Base-by-base conservation (phyloP, 2,329 filamentous ascomycete genomes). In the Monilinia polystroma region DNA sequence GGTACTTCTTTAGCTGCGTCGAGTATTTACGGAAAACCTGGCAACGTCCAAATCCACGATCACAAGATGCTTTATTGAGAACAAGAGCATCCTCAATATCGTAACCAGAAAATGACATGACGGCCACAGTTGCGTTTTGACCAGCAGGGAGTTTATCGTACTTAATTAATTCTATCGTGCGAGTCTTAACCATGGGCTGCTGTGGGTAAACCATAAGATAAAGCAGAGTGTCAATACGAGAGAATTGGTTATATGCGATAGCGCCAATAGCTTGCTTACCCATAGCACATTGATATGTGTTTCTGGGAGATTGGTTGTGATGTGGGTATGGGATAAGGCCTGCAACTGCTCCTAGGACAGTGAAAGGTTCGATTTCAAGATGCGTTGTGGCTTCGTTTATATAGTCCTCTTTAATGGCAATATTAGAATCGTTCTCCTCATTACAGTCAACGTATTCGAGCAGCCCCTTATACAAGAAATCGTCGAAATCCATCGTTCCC, bases 281-380 rank as follows among this genome's bases (percentile, higher is more conserved):
- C 95, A 99, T 99, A 80, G 95, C 95, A 80, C 94, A 97, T 83
- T 98, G 94, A 76, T 99, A 99, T 0, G 95, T 99, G 77, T 99
- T 99, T 84, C 95, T 86, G 12, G 95, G 95, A 20, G 96, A 99
- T 78, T 99, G 95, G 79, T 99, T 99, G 82, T 99, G 95, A 78
- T 99, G 95, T 11, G 95, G 95, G 76, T 98, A 99, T 5, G 95
- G 95, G 77, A 99, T 99, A 49, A 99, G 83, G 54, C 95, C 95
- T 51, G 95, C 95, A 35, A 99, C 95, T 57, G 95, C 95, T 35
- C 95, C 95, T 18, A 99, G 85, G 60, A 99, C 90, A 1, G 95
- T 99, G 76, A 99, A 99, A 0, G 96, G 96, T 77, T 99, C 95
- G 69, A 99, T 98, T 78, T 99, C 95, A 68, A 98, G 82, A 79